Evolutionary conservation across 2,329 filamentous ascomycete genomes (phyloP).

Genomic region (Achaetomium macrosporum): DNA sequence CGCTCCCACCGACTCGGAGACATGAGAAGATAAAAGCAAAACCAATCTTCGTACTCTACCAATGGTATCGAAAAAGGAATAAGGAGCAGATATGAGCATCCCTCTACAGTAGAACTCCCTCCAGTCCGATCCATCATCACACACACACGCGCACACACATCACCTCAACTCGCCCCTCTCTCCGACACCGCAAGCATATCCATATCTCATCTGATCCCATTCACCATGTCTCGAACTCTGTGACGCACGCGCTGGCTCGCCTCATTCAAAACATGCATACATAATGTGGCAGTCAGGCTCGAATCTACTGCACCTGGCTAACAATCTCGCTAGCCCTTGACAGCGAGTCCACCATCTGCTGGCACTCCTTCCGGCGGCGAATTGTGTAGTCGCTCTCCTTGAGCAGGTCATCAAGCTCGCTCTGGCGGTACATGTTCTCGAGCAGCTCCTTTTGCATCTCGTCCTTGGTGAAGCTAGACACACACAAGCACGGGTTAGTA

Average conservation of each 20-base stretch:
- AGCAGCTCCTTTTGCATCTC: constrained; percentile 97
- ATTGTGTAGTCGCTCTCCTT: constrained; percentile 98
- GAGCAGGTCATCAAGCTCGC: constrained; percentile 85
- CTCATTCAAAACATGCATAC: not conserved
- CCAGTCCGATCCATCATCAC: constrained; percentile 2
- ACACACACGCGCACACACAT: not conserved
- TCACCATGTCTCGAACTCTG: not conserved
- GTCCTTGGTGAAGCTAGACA: constrained; percentile 77
- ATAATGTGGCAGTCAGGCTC: not conserved
- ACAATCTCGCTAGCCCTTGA: constrained; percentile 91
- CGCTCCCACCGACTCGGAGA: not conserved
- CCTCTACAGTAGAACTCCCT: constrained; percentile 9
- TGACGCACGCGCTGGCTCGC: constrained; percentile 2
- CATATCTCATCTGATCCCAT: constrained; percentile 1
- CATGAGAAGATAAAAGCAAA: not conserved
- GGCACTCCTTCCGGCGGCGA: constrained; percentile 91
- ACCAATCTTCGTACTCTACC: constrained; percentile 20
- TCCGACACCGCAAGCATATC: not conserved
- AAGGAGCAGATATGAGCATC: constrained; percentile 1
- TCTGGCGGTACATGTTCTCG: constrained; percentile 92
- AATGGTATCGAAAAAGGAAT: constrained; percentile 23
- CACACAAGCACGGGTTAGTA: no score
- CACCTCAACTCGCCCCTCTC: not conserved
- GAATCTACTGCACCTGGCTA: constrained; percentile 60
- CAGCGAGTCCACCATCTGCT: constrained; percentile 97